phyloP scores from a whole-genome alignment of 495 filamentous ascomycete genomes.

The Immersiella caudata region DNA sequence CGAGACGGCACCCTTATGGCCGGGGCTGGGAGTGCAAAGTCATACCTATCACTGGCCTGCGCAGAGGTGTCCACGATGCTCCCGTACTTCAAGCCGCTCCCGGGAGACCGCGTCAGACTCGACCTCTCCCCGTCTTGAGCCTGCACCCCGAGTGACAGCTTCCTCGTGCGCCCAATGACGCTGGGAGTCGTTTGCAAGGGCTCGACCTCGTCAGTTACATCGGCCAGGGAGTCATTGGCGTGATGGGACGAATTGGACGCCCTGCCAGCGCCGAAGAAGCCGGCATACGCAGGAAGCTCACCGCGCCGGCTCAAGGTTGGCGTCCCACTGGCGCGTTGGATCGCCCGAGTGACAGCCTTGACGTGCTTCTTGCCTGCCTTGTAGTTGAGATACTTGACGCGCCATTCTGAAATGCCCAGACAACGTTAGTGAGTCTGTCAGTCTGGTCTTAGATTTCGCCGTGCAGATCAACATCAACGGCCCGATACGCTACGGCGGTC shows the following conservation, averaged over 20 bases:
- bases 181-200: neutral
- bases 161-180: neutral
- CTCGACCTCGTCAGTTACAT: neutral
- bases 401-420: constrained; percentile 65
- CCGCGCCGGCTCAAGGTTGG: constrained; percentile 41
- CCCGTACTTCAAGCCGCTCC: constrained; percentile 61
- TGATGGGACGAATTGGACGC: constrained; percentile 22
- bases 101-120: constrained; percentile 37
- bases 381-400: constrained; percentile 89
- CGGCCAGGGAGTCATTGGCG: constrained; percentile 8
- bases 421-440: constrained; percentile 2
- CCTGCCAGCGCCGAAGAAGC: constrained; percentile 21
- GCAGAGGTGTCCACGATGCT: constrained; percentile 73
- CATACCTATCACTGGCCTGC: constrained; percentile 42
- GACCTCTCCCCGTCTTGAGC: constrained; percentile 36
- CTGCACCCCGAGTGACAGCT: constrained; percentile 6
- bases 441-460: constrained; percentile 6
- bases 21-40: constrained; percentile 72
- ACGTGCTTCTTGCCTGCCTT: constrained; percentile 91
- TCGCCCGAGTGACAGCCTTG: constrained; percentile 74
- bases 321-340: constrained; percentile 62
- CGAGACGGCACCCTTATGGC: constrained; percentile 64
- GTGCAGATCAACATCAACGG: constrained; percentile 3
- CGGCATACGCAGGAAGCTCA: constrained; percentile 27
- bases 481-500: constrained; percentile 7